phyloP scores from a whole-genome alignment of 306 rosid species.

The Prunus fruticosa region DNA sequence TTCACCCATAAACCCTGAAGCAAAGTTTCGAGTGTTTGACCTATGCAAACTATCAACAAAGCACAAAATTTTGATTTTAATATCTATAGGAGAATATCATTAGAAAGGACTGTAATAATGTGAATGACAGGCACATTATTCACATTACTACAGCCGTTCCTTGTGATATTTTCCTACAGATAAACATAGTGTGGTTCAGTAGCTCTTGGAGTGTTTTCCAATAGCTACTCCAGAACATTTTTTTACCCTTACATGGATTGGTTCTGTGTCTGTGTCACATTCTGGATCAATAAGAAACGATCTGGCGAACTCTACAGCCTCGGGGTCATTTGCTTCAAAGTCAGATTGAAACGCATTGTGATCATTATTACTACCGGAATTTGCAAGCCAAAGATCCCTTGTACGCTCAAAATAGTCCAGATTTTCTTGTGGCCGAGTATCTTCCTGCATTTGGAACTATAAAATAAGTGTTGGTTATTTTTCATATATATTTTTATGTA shows the following conservation, averaged over 20 bases:
- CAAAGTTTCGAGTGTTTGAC: not conserved
- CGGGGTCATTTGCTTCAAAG: slow-evolving; percentile 15
- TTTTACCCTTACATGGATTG: slow-evolving; percentile 42
- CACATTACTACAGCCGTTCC: not conserved
- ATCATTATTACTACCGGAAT: slow-evolving; percentile 2
- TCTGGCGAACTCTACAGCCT: slow-evolving; percentile 7
- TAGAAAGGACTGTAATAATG: not conserved
- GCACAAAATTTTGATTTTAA: not conserved
- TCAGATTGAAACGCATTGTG: not conserved
- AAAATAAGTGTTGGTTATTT: not conserved
- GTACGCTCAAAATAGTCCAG: not conserved
- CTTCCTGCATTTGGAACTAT: slow-evolving; percentile 18
- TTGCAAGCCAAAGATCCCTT: not conserved
- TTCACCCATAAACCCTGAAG: slow-evolving; percentile 74
- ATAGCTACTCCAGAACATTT: not conserved
- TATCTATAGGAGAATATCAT: not conserved
- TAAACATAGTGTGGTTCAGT: not conserved
- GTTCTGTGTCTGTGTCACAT: slow-evolving; percentile 40
- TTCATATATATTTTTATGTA: no score
- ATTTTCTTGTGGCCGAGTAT: not conserved
- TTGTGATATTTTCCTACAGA: not conserved
- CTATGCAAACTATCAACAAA: not conserved
- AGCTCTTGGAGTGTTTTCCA: not conserved
- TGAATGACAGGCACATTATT: not conserved
- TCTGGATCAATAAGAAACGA: slow-evolving; percentile 1